These are phyloP conservation scores for Carex kokanica DNA, from an alignment of 176 grass and related monocot genomes.

Conservation along the genomic window DNA sequence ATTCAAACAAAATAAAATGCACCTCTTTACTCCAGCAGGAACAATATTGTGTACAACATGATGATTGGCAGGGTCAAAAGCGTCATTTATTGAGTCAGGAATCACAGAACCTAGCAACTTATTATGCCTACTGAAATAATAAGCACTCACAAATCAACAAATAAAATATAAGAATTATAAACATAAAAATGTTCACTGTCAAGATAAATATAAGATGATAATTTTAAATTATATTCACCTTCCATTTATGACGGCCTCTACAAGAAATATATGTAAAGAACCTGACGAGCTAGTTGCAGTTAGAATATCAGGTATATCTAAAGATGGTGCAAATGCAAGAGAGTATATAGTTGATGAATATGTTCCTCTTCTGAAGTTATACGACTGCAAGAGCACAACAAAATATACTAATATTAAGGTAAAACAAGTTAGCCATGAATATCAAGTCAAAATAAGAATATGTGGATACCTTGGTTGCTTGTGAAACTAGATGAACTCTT, in stretches of 20 bases:
- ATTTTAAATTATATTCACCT: constrained; percentile 42
- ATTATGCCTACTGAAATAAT: constrained; percentile 56
- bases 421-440: neutral
- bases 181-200: neutral
- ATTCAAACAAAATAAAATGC: constrained; percentile 15
- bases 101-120: constrained; percentile 72
- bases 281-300: constrained; percentile 91
- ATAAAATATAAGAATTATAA: neutral
- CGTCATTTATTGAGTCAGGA: constrained; percentile 67
- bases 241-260: constrained; percentile 62
- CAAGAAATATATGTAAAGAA: constrained; percentile 90
- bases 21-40: constrained; percentile 71
- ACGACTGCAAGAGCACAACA: constrained; percentile 52
- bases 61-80: constrained; percentile 87
- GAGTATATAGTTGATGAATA: constrained; percentile 92
- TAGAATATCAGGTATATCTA: constrained; percentile 67
- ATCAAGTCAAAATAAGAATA: constrained; percentile 10
- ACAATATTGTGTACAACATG: constrained; percentile 82
- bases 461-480: constrained; percentile 68
- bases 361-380: constrained; percentile 87
- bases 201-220: neutral
- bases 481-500: constrained; percentile 79
- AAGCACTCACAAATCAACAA: neutral
- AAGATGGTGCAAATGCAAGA: constrained; percentile 64
- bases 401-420: constrained; percentile 18